Base-by-base conservation (phyloP, 2,329 filamentous ascomycete genomes). In the Endoconidiophora laricicola region DNA sequence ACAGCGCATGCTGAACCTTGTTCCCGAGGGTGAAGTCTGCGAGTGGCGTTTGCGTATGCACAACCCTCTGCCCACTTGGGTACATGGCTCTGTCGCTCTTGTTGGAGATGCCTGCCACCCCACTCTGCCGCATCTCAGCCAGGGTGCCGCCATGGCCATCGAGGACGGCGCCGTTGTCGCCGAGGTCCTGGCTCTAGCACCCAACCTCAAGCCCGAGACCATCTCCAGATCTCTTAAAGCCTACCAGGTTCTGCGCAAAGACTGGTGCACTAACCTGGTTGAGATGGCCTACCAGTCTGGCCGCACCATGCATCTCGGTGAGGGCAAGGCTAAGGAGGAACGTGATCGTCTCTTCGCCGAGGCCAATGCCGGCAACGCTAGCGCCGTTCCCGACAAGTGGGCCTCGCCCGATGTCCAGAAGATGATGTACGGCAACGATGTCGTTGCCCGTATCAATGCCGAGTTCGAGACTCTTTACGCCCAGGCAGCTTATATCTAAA, bases 91-190 rank as follows among this genome's bases (percentile, higher is more conserved):
- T 43, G 72, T 74, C 2, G 72, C 69, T 2, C 66, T 83, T 12
- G 60, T 80, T 7, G 79, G 79, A 43, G 79, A 83, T 57, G 72
- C 78, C 2, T 81, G 77, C 60, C 79, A 83, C 58, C 77, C 78
- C 1, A 83, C 78, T 18, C 71, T 83, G 44, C 79, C 79, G 1
- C 78, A 83, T 57, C 68, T 81, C 3, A 77, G 73, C 42, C 78
- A 83, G 62, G 79, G 80, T 37, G 78, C 79, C 9, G 78, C 79
- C 6, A 79, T 80, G 66, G 77, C 78, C 6, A 77, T 81, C 45
- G 79, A 83, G 60, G 79, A 83, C 56, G 78, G 73, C 1, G 76
- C 73, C 3, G 72, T 76, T 2, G 61, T 82, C 16, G 74, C 72
- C 42, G 73, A 74, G 55, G 69, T 70, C 2, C 62, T 80, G 22